phyloP scores from a whole-genome alignment of 129 eudicot species.

The Flaveria robusta region DNA sequence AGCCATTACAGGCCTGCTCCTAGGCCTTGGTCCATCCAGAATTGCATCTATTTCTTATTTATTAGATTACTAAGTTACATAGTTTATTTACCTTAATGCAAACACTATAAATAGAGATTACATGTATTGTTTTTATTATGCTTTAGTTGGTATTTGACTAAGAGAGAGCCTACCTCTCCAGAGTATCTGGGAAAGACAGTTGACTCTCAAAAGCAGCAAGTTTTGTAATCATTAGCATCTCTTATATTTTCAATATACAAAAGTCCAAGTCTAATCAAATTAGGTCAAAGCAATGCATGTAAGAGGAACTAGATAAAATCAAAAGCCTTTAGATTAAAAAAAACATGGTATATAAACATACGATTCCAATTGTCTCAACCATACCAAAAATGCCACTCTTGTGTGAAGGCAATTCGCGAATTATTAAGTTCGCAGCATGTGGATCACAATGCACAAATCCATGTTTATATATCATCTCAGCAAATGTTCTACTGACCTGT shows the following conservation, averaged over 20 bases:
- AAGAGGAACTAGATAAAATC: constrained; percentile 21
- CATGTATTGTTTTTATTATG: not conserved
- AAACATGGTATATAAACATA: not conserved
- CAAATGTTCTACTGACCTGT: constrained; percentile 87
- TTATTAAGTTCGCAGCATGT: constrained; percentile 79
- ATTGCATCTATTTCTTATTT: not conserved
- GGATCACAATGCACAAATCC: constrained; percentile 99
- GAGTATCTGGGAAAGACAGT: not conserved
- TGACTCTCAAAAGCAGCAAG: constrained; percentile 7
- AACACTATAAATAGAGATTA: not conserved
- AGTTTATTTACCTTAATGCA: not conserved
- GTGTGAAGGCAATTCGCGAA: constrained; percentile 72
- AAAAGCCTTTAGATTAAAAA: not conserved
- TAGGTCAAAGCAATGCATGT: constrained; percentile 7
- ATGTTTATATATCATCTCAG: constrained; percentile 97
- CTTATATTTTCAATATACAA: not conserved
- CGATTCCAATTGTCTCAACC: constrained; percentile 10
- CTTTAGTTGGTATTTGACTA: not conserved
- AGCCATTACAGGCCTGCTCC: not conserved
- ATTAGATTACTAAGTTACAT: not conserved
- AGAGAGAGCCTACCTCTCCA: not conserved
- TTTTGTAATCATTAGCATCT: not conserved
- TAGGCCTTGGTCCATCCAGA: not conserved
- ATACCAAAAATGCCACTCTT: constrained; percentile 61
- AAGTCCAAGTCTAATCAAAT: not conserved